Evolutionary conservation across 2,329 filamentous ascomycete species (phyloP).

Genomic region (Penicillium verrucosum): DNA sequence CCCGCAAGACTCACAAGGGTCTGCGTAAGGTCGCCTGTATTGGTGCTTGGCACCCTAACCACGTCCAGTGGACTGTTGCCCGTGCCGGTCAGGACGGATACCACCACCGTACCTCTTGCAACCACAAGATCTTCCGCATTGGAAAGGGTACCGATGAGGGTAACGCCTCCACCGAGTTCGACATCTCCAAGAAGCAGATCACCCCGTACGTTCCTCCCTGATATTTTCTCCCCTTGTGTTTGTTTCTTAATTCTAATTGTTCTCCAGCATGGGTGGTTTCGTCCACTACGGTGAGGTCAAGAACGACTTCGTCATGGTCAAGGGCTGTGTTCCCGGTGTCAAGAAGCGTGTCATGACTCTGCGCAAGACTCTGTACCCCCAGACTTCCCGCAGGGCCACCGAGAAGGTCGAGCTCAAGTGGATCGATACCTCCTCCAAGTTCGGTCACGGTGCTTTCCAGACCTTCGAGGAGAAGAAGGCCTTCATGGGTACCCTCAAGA

Average conservation of each 20-base stretch:
- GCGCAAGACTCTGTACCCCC: conserved; percentile 96
- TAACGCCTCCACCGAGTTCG: conserved; percentile 91
- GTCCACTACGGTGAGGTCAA: conserved; percentile 99
- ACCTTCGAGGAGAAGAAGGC: conserved; percentile 96
- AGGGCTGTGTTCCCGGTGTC: conserved; percentile 94
- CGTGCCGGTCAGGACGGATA: conserved; percentile 99
- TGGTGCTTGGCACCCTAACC: conserved; percentile 99
- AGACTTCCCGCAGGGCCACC: conserved; percentile 91
- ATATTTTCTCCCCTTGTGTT: background rate
- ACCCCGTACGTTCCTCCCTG: conserved; percentile 75
- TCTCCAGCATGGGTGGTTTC: conserved; percentile 86
- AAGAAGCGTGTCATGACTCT: conserved; percentile 99
- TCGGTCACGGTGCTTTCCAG: conserved; percentile 99
- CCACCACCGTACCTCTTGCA: conserved; percentile 99
- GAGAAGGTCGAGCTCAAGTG: conserved; percentile 99
- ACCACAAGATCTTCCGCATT: conserved; percentile 99
- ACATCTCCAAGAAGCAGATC: conserved; percentile 99
- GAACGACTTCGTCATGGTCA: conserved; percentile 98
- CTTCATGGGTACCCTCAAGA: conserved; percentile 99
- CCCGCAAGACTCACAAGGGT: conserved; percentile 99
- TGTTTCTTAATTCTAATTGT: conserved; percentile 34
- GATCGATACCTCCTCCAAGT: conserved; percentile 99
- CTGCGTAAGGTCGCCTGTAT: conserved; percentile 99
- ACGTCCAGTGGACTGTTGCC: conserved; percentile 99
- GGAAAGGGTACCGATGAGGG: conserved; percentile 87